Evolutionary conservation across 202 grass and related monocot genomes (phyloP), one percentile per base, ranked within the genome.

Genomic region (Zizania palustris): DNA sequence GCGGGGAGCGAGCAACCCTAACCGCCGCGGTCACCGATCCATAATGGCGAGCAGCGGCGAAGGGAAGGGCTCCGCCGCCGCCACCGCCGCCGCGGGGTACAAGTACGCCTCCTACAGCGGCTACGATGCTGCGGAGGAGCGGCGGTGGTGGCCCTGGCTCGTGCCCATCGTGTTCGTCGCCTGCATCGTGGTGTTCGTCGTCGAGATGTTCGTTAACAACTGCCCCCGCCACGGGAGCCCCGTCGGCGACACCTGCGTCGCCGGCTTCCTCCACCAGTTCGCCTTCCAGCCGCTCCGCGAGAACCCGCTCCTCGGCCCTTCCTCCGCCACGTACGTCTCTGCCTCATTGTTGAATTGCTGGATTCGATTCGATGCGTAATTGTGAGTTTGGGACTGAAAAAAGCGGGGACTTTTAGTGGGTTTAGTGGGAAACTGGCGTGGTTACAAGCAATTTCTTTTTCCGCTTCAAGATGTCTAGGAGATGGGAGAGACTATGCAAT

Each of bases 251-350:
- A 4, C 14, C 15, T 98, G 91, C 95, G 71, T 88, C 51, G 87
- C 71, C 18, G 22, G 77, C 0, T 87, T 95, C 65, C 95, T 98
- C 63, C 85, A 58, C n/a, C 95, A 87, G 1, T 86, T 98, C 74
- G 75, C 95, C 40, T 98, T 98, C 63, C 91, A 98, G 71, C 95
- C 95, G 55, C 61, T 92, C 18, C 89, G 71, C 3, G 89, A 98
- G 85, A 98, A 98, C 33, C 95, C 95, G 5, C 87, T 94, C 58
- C 79, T 98, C 36, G 95, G 95, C 13, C 95, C 91, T 0, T 98
- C 95, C 36, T 65, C 89, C 42, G 88, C 89, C 74, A 94, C 95
- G 91, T 98, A 83, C 61, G 80, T 72, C 50, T 39, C 60, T 4
- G 12, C 9, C 14, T 72, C 1, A 0, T 18, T 28, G 28, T 28